Evolutionary conservation across 2,329 filamentous ascomycete species (phyloP), one percentile per base, ranked within the genome.

Genomic region (Nemania abortiva): DNA sequence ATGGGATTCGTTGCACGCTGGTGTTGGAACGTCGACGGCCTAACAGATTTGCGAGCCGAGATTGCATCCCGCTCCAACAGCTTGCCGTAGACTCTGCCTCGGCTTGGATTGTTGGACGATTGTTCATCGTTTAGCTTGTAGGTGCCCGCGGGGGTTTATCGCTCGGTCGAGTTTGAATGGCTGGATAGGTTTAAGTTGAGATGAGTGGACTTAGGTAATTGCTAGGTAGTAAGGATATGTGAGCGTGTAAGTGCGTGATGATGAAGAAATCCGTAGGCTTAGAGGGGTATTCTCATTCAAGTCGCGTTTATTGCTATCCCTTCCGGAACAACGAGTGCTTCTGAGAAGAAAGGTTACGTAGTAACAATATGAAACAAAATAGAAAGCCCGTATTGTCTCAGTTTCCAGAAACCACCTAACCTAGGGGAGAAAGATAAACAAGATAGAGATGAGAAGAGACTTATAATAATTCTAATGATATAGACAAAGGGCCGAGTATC

Each of bases 31-130:
- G 27, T 45, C 54, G 66, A 45, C 42, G 45, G 2, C 49, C 22
- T 1, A 69, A 22, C 24, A 63, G 37, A 13, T 27, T 39, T 6
- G 64, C 18, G n/a, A 72, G 58, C n/a, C 67, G 55, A 20, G 66
- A 56, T 27, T 58, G 55, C 18, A 72, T 50, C 13, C 34, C 58
- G 61, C 49, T 42, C 55, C 71, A 69, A 37, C 55, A 70, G 29
- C 45, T 61, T 11, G 60, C 29, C 9, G 24, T 45, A 4, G 59
- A 34, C 37, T 63, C 63, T 15, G 11, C 29, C 9, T 69, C 65
- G 37, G 42, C 18, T 11, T 62, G 39, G 4, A 24, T 37, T 6
- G 55, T 34, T 20, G 45, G 50, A 27, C 54, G 42, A 13, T 56
- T 60, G 27, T 27, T 37, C 70, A 70, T 71, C 13, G 27, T 65